A percentile compares a stretch with the other conserved stretches of the same genome.
These are phyloP conservation scores for Limnanthes douglasii DNA, from an alignment of 345 rosid species.

Conservation along the genomic window DNA sequence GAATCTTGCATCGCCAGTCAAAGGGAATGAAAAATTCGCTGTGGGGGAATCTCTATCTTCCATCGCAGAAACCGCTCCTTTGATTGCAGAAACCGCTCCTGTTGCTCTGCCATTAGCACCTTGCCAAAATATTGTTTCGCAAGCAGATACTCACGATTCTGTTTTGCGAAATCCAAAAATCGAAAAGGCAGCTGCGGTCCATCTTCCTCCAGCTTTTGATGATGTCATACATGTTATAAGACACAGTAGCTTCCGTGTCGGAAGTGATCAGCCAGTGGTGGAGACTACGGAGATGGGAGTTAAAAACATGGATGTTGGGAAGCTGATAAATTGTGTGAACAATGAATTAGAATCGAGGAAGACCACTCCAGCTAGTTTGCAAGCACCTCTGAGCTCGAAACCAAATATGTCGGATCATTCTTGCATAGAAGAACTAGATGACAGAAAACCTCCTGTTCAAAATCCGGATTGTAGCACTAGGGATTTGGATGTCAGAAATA, in stretches of 20 bases:
- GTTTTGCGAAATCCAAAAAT: conserved; percentile 18
- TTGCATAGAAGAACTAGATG: conserved; percentile 24
- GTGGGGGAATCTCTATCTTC: conserved; percentile 48
- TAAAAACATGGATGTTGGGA: conserved; percentile 58
- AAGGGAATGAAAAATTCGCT: conserved; percentile 57
- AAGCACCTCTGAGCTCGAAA: conserved; percentile 16
- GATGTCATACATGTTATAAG: conserved; percentile 80
- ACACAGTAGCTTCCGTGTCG: conserved; percentile 81
- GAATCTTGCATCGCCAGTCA: conserved; percentile 17
- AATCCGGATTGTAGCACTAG: conserved; percentile 14
- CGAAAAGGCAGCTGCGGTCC: conserved; percentile 27
- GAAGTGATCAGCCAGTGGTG: conserved; percentile 72
- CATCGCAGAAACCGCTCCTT: conserved; percentile 21
- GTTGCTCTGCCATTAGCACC: conserved; percentile 15
- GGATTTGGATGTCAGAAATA: conserved; percentile 28
- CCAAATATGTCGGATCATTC: conserved; percentile 28
- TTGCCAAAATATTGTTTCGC: conserved; percentile 20
- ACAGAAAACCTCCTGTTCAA: conserved; percentile 12
- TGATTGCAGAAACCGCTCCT: conserved; percentile 5
- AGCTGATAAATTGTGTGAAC: conserved; percentile 55
- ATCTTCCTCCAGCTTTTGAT: conserved; percentile 51
- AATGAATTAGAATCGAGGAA: conserved; percentile 60
- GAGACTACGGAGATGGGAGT: conserved; percentile 77
- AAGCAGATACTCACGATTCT: conserved; percentile 21
- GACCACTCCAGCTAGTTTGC: conserved; percentile 21